Conservation (phyloP, 1,284 basidiomycete genomes). For the Fomitiporia mediterranea region DNA sequence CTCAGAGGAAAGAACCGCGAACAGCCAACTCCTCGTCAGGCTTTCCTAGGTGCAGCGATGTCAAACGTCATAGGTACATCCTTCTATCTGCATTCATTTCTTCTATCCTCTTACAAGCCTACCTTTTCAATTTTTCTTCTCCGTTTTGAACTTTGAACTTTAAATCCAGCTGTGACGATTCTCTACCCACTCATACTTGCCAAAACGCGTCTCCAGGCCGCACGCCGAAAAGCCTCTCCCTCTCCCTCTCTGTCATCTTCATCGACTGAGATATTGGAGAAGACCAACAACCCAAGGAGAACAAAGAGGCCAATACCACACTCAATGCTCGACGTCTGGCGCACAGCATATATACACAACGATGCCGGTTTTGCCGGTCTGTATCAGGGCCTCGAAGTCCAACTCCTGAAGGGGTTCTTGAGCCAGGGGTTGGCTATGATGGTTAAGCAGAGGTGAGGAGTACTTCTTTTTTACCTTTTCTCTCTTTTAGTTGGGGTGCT, state of each 20-base stretch:
- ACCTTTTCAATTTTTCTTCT: neutral
- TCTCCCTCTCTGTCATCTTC: too few species aligned
- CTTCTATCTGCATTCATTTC: neutral
- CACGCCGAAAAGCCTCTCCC: too few species aligned
- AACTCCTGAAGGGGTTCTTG: constrained; percentile 50
- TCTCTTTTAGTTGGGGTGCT: neutral
- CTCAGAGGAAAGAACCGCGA: constrained; percentile 23
- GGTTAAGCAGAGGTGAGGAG: constrained; percentile 48
- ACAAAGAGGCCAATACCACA: too few species aligned
- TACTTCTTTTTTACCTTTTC: too few species aligned
- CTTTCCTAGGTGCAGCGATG: constrained; percentile 50
- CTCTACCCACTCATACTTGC: constrained; percentile 55
- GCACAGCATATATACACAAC: constrained; percentile 20
- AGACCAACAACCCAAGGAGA: too few species aligned
- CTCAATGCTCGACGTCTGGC: constrained; percentile 23
- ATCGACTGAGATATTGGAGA: too few species aligned
- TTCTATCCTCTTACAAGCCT: constrained; percentile 8
- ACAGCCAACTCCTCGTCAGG: constrained; percentile 36
- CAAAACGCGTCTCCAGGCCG: constrained; percentile 49
- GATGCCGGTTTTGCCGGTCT: constrained; percentile 36
- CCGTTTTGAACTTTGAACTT: neutral
- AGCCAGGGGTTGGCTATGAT: constrained; percentile 54
- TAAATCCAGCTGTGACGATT: constrained; percentile 34
- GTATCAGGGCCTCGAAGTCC: constrained; percentile 50
- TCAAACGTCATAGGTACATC: constrained; percentile 40